Evolutionary conservation across 306 rosid genomes (phyloP), one percentile per base, ranked within the genome.

Genomic region (Cicer chorassanicum): DNA sequence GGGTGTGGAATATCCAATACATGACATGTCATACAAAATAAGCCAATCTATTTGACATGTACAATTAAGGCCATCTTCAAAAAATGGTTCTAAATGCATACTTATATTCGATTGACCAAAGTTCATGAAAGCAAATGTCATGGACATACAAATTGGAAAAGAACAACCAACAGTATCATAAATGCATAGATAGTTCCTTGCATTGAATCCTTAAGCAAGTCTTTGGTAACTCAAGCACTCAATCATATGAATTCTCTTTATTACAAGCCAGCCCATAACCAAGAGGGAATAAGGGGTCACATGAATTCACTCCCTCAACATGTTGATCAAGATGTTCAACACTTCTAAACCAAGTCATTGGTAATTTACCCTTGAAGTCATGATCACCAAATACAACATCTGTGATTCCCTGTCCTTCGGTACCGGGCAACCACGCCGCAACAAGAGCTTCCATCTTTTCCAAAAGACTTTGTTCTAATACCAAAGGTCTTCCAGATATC

Each of bases 381-480:
- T 85, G 78, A 79, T 84, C 92, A 8, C 98, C 98, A 40, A 87
- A 93, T 73, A 90, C 61, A 38, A 90, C 90, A 16, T 93, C 98
- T 8, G 88, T 15, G 54, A 90, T 89, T 42, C 98, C 97, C 2
- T 77, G 79, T 29, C 87, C 97, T 86, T 91, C 97, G 38, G 86
- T 87, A 70, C 97, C 96, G 9, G 97, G 97, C 78, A 87, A 83
- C 97, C 97, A 93, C 54, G 95, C 97, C 48, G 92, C 93, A 79
- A 91, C 86, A 16, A 91, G 74, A 76, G 90, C 92, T 72, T 91
- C 87, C 29, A 80, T 76, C 68, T 88, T 93, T 68, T 80, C 90
- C 56, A 90, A 82, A 48, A 89, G 63, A 21, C 60, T 50, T 39
- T 89, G 84, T 83, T 87, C 93, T 57, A 91, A 76, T 53, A 82